Conservation (phyloP, 495 filamentous ascomycete genomes). For the Oidiodendron maius region DNA sequence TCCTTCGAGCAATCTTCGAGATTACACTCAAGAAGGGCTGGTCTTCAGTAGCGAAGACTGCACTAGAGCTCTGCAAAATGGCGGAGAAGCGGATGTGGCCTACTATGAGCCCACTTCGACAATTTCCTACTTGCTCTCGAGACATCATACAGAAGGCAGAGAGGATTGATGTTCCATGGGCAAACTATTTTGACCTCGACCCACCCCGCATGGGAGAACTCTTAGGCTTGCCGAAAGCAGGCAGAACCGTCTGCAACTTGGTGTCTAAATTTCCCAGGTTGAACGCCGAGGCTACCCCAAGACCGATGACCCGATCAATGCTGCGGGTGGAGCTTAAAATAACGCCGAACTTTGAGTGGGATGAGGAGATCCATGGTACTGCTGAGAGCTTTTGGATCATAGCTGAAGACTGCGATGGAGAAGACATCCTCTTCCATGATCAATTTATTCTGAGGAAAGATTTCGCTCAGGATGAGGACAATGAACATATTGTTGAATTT, state of each 20-base stretch:
- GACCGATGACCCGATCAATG: conserved; percentile 93
- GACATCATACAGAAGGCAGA: conserved; percentile 92
- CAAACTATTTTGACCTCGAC: conserved; percentile 90
- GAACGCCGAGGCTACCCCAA: conserved; percentile 85
- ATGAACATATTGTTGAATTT: conserved; percentile 96
- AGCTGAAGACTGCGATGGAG: conserved; percentile 95
- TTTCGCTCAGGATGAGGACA: conserved; percentile 69
- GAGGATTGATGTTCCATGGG: conserved; percentile 90
- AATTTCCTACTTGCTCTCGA: conserved; percentile 74
- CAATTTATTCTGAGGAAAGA: conserved; percentile 86
- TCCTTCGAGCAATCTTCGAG: conserved; percentile 92
- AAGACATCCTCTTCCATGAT: conserved; percentile 93
- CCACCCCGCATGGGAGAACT: conserved; percentile 96
- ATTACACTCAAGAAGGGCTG: conserved; percentile 95
- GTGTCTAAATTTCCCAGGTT: conserved; percentile 91
- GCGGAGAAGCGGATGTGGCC: conserved; percentile 99
- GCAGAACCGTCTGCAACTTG: conserved; percentile 75
- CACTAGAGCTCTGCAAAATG: conserved; percentile 97
- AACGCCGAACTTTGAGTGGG: conserved; percentile 94
- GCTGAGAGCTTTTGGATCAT: conserved; percentile 96
- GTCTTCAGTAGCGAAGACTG: conserved; percentile 87
- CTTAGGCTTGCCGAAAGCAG: conserved; percentile 85
- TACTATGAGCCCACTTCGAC: conserved; percentile 90
- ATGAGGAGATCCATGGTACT: conserved; percentile 77
- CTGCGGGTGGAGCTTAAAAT: conserved; percentile 91